Percentiles rank a stretch among this genome's conserved stretches.
phyloP scores from a whole-genome alignment of 106 monocot species.

The Acorus gramineus region DNA sequence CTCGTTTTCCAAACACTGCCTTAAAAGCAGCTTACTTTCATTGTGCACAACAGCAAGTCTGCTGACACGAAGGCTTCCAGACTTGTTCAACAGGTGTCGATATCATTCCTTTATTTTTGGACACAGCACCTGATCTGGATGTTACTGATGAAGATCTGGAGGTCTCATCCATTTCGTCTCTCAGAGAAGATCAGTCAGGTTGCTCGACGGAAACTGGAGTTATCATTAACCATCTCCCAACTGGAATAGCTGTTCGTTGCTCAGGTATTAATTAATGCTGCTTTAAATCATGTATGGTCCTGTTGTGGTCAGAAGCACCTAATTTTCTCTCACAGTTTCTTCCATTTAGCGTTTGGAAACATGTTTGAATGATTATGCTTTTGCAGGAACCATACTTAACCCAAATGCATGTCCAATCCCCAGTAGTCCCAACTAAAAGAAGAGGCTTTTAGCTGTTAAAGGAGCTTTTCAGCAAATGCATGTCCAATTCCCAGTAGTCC shows the following conservation, averaged over 20 bases:
- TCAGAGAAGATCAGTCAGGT: neutral
- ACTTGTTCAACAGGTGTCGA: slow-evolving; percentile 50
- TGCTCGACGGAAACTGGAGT: slow-evolving; percentile 12
- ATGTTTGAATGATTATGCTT: too few species aligned
- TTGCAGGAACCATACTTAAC: too few species aligned
- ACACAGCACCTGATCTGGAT: slow-evolving; percentile 29
- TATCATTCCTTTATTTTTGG: slow-evolving; percentile 73
- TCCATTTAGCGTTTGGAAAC: too few species aligned
- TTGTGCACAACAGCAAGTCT: neutral
- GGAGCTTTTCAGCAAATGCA: too few species aligned
- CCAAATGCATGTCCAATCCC: too few species aligned
- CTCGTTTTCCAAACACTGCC: too few species aligned
- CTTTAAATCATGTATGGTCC: neutral
- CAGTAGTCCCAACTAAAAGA: too few species aligned
- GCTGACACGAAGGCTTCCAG: slow-evolving; percentile 31
- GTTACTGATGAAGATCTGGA: slow-evolving; percentile 55
- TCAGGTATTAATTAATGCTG: slow-evolving; percentile 37
- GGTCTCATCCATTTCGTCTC: slow-evolving; percentile 17
- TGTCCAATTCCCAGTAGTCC: too few species aligned
- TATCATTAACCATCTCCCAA: slow-evolving; percentile 45
- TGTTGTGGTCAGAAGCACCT: neutral
- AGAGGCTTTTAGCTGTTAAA: too few species aligned
- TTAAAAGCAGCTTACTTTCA: neutral
- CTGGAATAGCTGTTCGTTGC: slow-evolving; percentile 45
- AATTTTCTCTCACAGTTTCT: too few species aligned